Conservation (phyloP, 2,329 filamentous ascomycete genomes). For the Penicillium sp. region DNA sequence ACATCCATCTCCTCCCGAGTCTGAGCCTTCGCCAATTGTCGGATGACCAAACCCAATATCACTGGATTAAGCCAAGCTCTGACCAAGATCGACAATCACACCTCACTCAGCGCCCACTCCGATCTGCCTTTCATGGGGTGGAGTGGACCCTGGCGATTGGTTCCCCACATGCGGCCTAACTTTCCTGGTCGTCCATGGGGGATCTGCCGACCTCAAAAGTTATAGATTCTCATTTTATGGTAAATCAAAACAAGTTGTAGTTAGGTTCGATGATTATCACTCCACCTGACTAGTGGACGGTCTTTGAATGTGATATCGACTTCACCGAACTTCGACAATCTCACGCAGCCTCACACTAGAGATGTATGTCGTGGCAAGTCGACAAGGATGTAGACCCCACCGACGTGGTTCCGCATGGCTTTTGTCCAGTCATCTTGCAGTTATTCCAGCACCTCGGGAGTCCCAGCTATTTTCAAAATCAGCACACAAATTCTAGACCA, state of each 20-base stretch:
- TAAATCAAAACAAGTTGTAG: neutral
- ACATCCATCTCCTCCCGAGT: too few species aligned
- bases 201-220: neutral
- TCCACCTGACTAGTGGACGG: neutral
- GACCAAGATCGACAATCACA: neutral
- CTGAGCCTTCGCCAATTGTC: neutral
- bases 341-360: neutral
- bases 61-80: neutral
- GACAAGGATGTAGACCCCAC: neutral
- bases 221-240: neutral
- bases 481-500: neutral
- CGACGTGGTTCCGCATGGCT: neutral
- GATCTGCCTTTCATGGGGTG: conserved; percentile 4
- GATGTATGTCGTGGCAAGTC: neutral
- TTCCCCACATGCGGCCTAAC: neutral
- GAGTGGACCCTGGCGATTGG: neutral
- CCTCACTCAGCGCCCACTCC: neutral
- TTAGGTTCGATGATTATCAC: neutral
- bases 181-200: neutral
- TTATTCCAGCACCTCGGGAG: conserved; percentile 1
- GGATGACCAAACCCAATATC: neutral
- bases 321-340: neutral
- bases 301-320: neutral
- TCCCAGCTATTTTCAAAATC: neutral
- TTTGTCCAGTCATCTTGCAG: neutral